Conservation (phyloP, 169 alveolate species). For the Theileria sp. region DNA sequence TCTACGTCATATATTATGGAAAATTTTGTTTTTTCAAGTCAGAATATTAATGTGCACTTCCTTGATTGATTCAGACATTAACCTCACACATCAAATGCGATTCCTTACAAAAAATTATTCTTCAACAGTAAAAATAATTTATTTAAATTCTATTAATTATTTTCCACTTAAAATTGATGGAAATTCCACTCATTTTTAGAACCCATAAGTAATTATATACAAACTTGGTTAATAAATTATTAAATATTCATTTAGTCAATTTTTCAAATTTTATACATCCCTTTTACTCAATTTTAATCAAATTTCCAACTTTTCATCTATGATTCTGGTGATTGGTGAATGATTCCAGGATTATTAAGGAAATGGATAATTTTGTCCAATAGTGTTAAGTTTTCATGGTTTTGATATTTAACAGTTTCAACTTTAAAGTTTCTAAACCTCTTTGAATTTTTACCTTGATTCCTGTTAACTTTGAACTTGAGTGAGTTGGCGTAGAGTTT, state of each 20-base stretch:
- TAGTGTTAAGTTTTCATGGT: background rate
- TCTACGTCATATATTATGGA: background rate
- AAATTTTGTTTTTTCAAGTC: background rate
- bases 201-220: background rate
- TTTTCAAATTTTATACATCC: background rate
- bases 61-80: slow-evolving; percentile 15
- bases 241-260: background rate
- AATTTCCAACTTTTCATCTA: too few relatives aligned
- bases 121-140: background rate
- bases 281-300: too few relatives aligned
- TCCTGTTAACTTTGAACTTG: background rate
- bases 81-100: slow-evolving; percentile 26
- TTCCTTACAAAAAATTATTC: background rate
- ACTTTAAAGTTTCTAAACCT: background rate
- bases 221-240: background rate
- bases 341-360: too few relatives aligned
- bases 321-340: too few relatives aligned
- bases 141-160: background rate
- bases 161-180: background rate
- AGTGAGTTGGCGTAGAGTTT: slow-evolving; percentile 36
- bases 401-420: background rate
- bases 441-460: background rate
- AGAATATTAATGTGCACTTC: slow-evolving; percentile 25
- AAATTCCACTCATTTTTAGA: background rate
- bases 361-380: background rate